These are phyloP conservation scores for Laburnicola sp. DNA, from an alignment of 2,329 filamentous ascomycete genomes.

Conservation along the genomic window DNA sequence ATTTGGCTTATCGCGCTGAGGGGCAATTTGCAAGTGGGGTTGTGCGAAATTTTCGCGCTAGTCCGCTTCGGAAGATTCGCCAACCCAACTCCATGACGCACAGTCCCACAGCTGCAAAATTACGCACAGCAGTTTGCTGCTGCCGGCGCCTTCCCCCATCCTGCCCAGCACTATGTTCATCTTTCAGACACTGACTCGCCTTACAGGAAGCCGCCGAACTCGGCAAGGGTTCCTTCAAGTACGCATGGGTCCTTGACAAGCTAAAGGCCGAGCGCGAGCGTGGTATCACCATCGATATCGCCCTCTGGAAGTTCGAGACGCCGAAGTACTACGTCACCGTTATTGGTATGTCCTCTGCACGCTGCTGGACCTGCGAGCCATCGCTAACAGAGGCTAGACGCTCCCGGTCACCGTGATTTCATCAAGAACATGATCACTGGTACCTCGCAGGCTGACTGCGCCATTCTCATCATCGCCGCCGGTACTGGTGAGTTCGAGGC, in stretches of 20 bases:
- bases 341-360: slow-evolving; percentile 54
- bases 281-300: slow-evolving; percentile 99
- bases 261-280: slow-evolving; percentile 99
- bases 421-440: slow-evolving; percentile 99
- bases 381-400: slow-evolving; percentile 55
- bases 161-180: slow-evolving; percentile 3
- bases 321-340: slow-evolving; percentile 97
- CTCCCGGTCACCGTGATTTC: slow-evolving; percentile 99
- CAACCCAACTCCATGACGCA: slow-evolving; percentile 42
- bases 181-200: slow-evolving; percentile 42
- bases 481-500: slow-evolving; percentile 99
- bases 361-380: slow-evolving; percentile 11
- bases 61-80: slow-evolving; percentile 31
- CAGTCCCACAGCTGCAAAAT: slow-evolving; percentile 19
- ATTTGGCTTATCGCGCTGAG: slow-evolving; percentile 40
- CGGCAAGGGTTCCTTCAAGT: slow-evolving; percentile 99
- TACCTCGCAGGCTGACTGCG: slow-evolving; percentile 99
- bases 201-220: slow-evolving; percentile 93
- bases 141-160: slow-evolving; percentile 6
- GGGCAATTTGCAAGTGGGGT: slow-evolving; percentile 47
- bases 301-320: slow-evolving; percentile 99
- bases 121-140: neutral
- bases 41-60: slow-evolving; percentile 47
- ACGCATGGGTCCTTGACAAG: slow-evolving; percentile 99
- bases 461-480: slow-evolving; percentile 99